Base-by-base conservation (phyloP, 2,329 filamentous ascomycete genomes). In the Colletotrichum sp. region DNA sequence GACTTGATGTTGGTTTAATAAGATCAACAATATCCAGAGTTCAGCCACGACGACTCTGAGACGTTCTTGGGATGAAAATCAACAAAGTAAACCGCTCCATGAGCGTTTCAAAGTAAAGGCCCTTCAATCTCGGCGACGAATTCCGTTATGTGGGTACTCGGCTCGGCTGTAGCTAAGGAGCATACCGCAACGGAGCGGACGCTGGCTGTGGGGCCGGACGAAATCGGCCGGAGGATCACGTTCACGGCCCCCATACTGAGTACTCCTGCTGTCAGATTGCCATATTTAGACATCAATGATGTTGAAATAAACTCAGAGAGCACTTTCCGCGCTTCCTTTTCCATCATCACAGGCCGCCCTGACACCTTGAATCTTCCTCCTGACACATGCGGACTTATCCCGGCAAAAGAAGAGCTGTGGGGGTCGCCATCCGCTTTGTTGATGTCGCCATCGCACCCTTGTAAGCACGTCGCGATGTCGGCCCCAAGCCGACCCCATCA, bases 81-180 rank as follows among this genome's bases (percentile, higher is more conserved):
- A 44, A 44, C 39, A 77, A 82, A 81, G 39, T 79, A 80, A n/a
- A 82, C 72, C 26, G 78, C 78, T 18, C 79, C 80, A 39, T 82
- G 78, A 8, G 36, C 26, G 65, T 77, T 55, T 8, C 8, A n/a
- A 44, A 81, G 69, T 3, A 78, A 70, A 4, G 76, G 2, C 49
- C 69, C 21, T 24, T 63, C 7, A 28, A 71, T 28, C 6, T 24
- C 62, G 39, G 65, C 32, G 36, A 78, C 69, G 16, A 71, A 6
- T 18, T 70, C 66, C n/a, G 64, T 62, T 4, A 59, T 39, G 24
- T 65, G 65, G 60, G 72, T 60, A 12, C 34, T 30, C 28, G 49
- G 64, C 10, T 34, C 55, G 15, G 72, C 36, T 3, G 39, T 24
- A 21, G 60, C 65, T 3, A 72, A 28, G 1, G 52, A 44, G 9